These are phyloP conservation scores for Vachellia pachyceras DNA, from an alignment of 306 rosid genomes.

Conservation along the genomic window DNA sequence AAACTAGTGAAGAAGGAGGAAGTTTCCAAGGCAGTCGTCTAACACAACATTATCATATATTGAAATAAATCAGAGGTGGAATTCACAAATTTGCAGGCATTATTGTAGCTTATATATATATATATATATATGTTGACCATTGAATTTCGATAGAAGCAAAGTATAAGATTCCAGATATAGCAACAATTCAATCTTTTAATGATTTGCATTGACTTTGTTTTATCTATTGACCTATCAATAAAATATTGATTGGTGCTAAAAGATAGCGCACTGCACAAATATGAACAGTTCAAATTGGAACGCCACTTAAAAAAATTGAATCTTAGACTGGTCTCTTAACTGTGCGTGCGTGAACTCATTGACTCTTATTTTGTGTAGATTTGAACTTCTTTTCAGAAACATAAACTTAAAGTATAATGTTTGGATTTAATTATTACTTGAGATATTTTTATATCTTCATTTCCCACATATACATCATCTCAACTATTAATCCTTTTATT, in stretches of 20 bases:
- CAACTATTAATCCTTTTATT: neutral
- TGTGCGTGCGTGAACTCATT: no score
- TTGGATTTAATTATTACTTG: neutral
- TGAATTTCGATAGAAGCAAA: neutral
- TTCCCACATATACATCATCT: neutral
- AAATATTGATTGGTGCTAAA: neutral
- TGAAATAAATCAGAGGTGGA: neutral
- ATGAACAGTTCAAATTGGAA: neutral
- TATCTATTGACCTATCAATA: neutral
- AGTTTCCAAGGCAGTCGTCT: neutral
- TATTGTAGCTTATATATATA: no score
- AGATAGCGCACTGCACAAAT: neutral
- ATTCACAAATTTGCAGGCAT: neutral
- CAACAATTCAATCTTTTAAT: neutral
- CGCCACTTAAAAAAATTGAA: no score
- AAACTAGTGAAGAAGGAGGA: neutral
- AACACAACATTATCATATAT: neutral
- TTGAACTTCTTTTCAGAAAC: no score
- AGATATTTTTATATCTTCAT: neutral
- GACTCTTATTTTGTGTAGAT: no score
- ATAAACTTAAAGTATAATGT: neutral
- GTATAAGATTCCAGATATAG: neutral
- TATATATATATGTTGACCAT: neutral
- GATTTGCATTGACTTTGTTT: neutral
- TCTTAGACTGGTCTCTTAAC: no score